Conservation (phyloP, 805 yeast species). For the Ogataea degrootiae region DNA sequence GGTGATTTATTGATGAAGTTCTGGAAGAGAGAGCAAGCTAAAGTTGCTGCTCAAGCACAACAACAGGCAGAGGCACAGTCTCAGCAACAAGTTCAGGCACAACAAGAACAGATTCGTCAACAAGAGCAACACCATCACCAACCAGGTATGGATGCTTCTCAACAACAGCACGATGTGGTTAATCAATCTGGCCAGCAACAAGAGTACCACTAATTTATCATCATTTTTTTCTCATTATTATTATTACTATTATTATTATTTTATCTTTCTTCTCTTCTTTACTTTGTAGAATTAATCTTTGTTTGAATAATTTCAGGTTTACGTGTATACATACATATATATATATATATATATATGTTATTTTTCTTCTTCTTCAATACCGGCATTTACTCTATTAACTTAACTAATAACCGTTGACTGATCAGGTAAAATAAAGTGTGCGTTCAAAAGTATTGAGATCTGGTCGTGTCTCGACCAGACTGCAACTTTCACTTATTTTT, state of each 20-base stretch:
- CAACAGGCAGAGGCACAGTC: conserved; percentile 13
- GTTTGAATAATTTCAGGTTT: too few relatives aligned
- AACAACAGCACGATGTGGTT: conserved; percentile 5
- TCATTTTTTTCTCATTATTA: neutral
- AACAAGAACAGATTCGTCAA: conserved; percentile 9
- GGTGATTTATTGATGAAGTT: conserved; percentile 82
- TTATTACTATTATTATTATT: neutral
- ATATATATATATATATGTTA: too few relatives aligned
- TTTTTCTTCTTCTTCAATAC: too few relatives aligned
- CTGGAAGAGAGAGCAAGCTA: conserved; percentile 68
- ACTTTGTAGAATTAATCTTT: too few relatives aligned
- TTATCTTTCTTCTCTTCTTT: neutral
- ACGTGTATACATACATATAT: too few relatives aligned
- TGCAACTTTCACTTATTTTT: too few relatives aligned
- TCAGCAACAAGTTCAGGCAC: conserved; percentile 5
- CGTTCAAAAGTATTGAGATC: too few relatives aligned
- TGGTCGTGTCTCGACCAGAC: too few relatives aligned
- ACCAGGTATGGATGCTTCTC: too few relatives aligned
- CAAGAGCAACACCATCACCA: neutral
- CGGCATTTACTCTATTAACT: too few relatives aligned
- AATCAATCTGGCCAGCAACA: conserved; percentile 1
- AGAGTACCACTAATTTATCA: neutral
- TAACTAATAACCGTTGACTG: too few relatives aligned
- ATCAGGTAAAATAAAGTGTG: too few relatives aligned
- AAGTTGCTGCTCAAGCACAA: conserved; percentile 20